Evolutionary conservation across 768 basidiomycete species (phyloP), one percentile per base, ranked within the genome.

Genomic region (Dendrothele bispora): DNA sequence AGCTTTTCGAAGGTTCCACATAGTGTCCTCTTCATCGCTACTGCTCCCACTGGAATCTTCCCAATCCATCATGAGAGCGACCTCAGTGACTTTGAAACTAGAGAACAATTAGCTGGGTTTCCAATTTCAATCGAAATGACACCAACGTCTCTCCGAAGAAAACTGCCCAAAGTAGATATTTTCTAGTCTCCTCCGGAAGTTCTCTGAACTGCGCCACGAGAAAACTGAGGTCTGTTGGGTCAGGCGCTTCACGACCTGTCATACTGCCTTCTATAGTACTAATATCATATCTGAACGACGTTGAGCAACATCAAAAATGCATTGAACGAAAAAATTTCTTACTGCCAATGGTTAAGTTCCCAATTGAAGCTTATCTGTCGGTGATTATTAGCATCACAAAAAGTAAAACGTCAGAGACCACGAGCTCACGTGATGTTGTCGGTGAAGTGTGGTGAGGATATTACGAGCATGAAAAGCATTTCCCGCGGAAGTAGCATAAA

Each of bases 1-100:
- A 2, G 78, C 73, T 55, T 77, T 77, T 39, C 75, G 74, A 26
- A 82, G 60, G 48, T 75, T 75, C 75, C 75, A 79, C 59, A 71
- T 69, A 34, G 78, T 75, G 26, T 78, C 49, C 52, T 82, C 81
- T 35, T 79, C 79, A 32, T 82, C 77, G 45, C 73, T 72, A 49
- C 71, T 74, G 43, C 74, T 77, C 2, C 69, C 73, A 48, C 69
- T 79, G 6, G 78, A 75, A 50, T 83, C 80, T 61, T 87, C 84
- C 74, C 81, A 82, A 56, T 89, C 85, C 73, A 88, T 81, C 72
- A 88, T 81, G 32, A 81, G 65, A 4, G 83, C 79, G 26, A 88
- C 80, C 58, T 89, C 87, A 1, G 82, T 83, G 3, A 85, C 78
- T 64, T 84, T 86, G 66, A 87, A 88, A 1, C 84, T 87, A 42